These are phyloP conservation scores for Scheffersomyces lignicola DNA, from an alignment of 1,139 yeast genomes.

Conservation along the genomic window DNA sequence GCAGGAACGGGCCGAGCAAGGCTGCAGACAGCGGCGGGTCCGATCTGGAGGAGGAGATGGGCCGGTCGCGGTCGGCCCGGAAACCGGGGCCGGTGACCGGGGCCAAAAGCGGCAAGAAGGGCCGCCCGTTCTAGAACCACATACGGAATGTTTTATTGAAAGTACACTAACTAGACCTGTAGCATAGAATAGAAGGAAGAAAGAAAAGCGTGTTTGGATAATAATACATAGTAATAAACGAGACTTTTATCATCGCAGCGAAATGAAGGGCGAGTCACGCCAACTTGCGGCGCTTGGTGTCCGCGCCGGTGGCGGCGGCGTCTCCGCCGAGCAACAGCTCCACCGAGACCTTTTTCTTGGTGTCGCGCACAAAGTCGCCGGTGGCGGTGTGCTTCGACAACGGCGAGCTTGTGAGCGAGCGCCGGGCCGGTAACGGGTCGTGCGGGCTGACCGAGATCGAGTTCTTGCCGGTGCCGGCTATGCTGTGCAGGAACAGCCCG, in stretches of 20 bases:
- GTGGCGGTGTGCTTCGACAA: slow-evolving; percentile 11
- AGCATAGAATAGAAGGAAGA: neutral
- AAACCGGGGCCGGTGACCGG: no score
- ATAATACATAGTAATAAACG: neutral
- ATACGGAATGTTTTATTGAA: neutral
- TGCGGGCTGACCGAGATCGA: slow-evolving; percentile 28
- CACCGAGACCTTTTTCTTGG: slow-evolving; percentile 28
- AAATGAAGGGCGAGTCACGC: slow-evolving; percentile 1
- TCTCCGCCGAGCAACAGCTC: slow-evolving; percentile 28
- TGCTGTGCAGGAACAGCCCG: slow-evolving; percentile 16
- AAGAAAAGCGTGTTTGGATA: neutral
- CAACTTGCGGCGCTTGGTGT: neutral
- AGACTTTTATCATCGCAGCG: slow-evolving; percentile 10
- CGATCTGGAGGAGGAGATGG: slow-evolving; percentile 17
- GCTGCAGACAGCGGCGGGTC: slow-evolving; percentile 1
- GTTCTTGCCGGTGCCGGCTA: slow-evolving; percentile 10
- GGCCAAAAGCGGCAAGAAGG: slow-evolving; percentile 11
- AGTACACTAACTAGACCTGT: neutral
- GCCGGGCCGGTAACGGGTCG: slow-evolving; percentile 14
- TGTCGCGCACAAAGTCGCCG: slow-evolving; percentile 6
- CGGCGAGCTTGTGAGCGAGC: slow-evolving; percentile 17
- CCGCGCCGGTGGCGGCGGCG: neutral
- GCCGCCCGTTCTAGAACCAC: slow-evolving; percentile 20
- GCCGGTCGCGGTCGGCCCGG: slow-evolving; percentile 16
- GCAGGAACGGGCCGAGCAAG: neutral